Evolutionary conservation across 768 basidiomycete genomes (phyloP).

Genomic region (Amanita rubescens): DNA sequence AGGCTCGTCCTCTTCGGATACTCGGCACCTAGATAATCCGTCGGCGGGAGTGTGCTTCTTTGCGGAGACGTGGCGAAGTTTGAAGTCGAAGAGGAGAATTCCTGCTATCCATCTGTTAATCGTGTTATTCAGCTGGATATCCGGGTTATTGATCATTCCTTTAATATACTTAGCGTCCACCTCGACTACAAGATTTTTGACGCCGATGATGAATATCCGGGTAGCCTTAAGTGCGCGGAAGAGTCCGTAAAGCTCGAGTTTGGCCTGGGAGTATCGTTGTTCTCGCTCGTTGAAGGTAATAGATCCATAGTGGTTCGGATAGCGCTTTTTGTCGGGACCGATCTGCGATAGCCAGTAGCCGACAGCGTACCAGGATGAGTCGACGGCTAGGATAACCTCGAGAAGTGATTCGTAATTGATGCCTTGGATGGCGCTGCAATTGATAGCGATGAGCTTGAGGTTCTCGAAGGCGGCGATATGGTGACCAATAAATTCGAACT

Average conservation of each 20-base stretch:
- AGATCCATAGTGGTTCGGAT: not conserved
- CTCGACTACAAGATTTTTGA: not conserved
- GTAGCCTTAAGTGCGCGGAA: slow-evolving; percentile 16
- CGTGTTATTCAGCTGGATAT: not conserved
- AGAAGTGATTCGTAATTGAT: slow-evolving; percentile 20
- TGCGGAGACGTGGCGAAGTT: not conserved
- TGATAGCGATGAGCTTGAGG: not conserved
- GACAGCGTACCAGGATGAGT: slow-evolving; percentile 14
- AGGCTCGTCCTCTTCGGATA: not conserved
- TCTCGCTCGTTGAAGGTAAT: slow-evolving; percentile 25
- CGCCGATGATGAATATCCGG: not conserved
- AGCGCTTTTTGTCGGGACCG: not conserved
- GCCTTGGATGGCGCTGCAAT: slow-evolving; percentile 15
- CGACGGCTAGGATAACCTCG: slow-evolving; percentile 22
- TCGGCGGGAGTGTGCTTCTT: not conserved
- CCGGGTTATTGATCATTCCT: not conserved
- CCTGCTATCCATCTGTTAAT: not conserved
- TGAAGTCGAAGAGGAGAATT: not conserved
- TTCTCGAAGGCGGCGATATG: too few species aligned
- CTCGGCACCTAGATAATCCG: slow-evolving; percentile 4
- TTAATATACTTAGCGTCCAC: not conserved
- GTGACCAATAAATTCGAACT: too few species aligned
- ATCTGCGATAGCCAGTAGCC: slow-evolving; percentile 10
- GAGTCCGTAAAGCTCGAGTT: slow-evolving; percentile 32
- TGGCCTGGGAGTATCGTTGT: slow-evolving; percentile 29